phyloP scores from a whole-genome alignment of 768 basidiomycete genomes.

The Pholiota conissans region DNA sequence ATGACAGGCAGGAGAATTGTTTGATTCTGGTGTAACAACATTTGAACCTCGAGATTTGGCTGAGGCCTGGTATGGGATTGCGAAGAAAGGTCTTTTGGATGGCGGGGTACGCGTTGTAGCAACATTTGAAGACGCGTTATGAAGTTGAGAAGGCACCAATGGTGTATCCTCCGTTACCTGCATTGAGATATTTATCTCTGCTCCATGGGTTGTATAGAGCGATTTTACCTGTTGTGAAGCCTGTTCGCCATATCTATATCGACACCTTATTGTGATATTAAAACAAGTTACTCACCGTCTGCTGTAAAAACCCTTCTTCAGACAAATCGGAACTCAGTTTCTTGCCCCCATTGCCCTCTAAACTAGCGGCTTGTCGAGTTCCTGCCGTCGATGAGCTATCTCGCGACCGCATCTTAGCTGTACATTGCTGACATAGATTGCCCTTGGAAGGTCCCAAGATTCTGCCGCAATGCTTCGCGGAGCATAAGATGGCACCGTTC shows the following conservation, averaged over 20 bases:
- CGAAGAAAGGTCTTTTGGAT: background rate
- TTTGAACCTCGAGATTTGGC: background rate
- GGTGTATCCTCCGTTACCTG: background rate
- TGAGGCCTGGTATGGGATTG: background rate
- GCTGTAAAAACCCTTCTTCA: background rate
- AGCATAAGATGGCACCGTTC: constrained; percentile 5
- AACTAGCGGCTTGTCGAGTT: background rate
- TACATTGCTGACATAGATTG: constrained; percentile 14
- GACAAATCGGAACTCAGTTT: background rate
- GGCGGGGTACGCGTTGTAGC: background rate
- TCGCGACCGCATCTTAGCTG: constrained; percentile 4
- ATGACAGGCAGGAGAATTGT: constrained; percentile 1
- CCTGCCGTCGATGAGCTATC: background rate
- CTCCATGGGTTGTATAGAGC: background rate
- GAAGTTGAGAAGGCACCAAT: background rate
- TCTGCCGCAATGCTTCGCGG: constrained; percentile 9
- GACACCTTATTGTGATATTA: background rate
- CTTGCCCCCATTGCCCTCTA: background rate
- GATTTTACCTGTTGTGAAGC: background rate
- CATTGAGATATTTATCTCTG: background rate
- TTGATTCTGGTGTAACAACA: background rate
- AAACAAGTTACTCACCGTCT: background rate
- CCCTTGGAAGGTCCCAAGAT: constrained; percentile 9
- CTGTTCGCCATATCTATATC: background rate
- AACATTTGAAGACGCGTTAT: background rate